phyloP scores from a whole-genome alignment of 2,329 filamentous ascomycete species.

The Hypoxylon sp. region DNA sequence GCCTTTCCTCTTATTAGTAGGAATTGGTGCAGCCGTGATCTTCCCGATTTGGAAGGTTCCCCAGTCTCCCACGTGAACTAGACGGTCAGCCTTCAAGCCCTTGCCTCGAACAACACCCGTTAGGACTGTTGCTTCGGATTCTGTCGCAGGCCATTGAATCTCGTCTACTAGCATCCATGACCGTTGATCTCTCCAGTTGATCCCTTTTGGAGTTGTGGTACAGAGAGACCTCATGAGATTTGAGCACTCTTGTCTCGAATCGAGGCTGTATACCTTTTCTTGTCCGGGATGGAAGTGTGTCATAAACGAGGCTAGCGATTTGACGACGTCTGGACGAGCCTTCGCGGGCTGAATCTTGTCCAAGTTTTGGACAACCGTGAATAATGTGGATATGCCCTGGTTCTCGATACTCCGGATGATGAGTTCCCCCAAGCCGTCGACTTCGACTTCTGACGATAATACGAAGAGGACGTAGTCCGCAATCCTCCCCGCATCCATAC shows the following conservation, averaged over 20 bases:
- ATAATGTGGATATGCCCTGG: constrained; percentile 92
- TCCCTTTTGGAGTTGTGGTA: constrained; percentile 88
- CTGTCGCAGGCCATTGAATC: constrained; percentile 71
- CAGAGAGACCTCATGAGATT: constrained; percentile 92
- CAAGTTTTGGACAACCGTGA: constrained; percentile 82
- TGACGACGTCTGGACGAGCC: constrained; percentile 75
- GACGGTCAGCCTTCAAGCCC: constrained; percentile 85
- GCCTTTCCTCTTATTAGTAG: constrained; percentile 66
- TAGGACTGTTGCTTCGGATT: constrained; percentile 71
- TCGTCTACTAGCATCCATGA: constrained; percentile 95
- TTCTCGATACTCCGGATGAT: constrained; percentile 88
- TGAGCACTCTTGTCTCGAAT: constrained; percentile 87
- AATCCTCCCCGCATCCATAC: constrained; percentile 83
- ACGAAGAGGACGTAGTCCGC: constrained; percentile 93
- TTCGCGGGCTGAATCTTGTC: constrained; percentile 82
- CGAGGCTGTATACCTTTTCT: constrained; percentile 88
- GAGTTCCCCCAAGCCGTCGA: constrained; percentile 83
- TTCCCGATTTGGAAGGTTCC: constrained; percentile 92
- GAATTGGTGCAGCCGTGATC: constrained; percentile 78
- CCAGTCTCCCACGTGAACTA: constrained; percentile 93
- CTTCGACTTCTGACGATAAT: constrained; percentile 81
- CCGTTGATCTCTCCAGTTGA: constrained; percentile 93
- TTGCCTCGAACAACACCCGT: constrained; percentile 88
- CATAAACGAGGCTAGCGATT: constrained; percentile 90
- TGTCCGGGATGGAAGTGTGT: constrained; percentile 93